phyloP scores from a whole-genome alignment of 768 basidiomycete species.

The Pulveroboletus sp. region DNA sequence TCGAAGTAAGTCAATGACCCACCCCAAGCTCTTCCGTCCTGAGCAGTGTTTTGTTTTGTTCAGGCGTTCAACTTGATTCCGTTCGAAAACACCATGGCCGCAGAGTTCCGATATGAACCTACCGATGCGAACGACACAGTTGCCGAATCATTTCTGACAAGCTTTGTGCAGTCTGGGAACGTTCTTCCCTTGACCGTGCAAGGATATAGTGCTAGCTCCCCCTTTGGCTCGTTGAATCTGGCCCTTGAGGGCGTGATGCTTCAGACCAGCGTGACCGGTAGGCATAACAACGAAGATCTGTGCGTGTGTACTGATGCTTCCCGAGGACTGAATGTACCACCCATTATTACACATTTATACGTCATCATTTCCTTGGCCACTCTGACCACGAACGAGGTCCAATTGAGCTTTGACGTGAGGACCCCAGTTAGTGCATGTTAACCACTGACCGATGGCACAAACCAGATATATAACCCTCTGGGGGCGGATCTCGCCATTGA shows the following conservation, averaged over 20 bases:
- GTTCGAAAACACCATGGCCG: slow-evolving; percentile 45
- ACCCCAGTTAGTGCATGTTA: not conserved
- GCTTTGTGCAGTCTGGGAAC: slow-evolving; percentile 52
- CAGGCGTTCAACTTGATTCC: slow-evolving; percentile 56
- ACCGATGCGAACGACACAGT: slow-evolving; percentile 59
- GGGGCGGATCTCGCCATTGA: slow-evolving; percentile 53
- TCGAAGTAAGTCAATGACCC: slow-evolving; percentile 40
- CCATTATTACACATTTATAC: slow-evolving; percentile 52
- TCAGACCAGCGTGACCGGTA: slow-evolving; percentile 46
- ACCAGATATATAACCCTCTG: slow-evolving; percentile 50
- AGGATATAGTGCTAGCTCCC: slow-evolving; percentile 56
- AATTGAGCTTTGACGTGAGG: slow-evolving; percentile 55
- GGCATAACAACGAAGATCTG: not conserved
- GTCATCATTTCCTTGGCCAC: slow-evolving; percentile 49
- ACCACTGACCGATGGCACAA: not conserved
- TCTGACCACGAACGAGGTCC: slow-evolving; percentile 46
- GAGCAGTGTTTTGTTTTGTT: not conserved
- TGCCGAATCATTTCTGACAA: slow-evolving; percentile 55
- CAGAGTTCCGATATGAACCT: slow-evolving; percentile 69
- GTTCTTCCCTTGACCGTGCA: slow-evolving; percentile 48
- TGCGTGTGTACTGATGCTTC: not conserved
- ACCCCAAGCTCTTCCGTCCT: not conserved
- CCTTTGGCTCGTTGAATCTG: slow-evolving; percentile 53
- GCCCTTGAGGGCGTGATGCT: slow-evolving; percentile 53
- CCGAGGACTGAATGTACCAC: slow-evolving; percentile 45